A percentile compares a stretch with the other conserved stretches of the same genome.
These are phyloP conservation scores for Arthromyces matolae DNA, from an alignment of 768 basidiomycete genomes.

Conservation along the genomic window DNA sequence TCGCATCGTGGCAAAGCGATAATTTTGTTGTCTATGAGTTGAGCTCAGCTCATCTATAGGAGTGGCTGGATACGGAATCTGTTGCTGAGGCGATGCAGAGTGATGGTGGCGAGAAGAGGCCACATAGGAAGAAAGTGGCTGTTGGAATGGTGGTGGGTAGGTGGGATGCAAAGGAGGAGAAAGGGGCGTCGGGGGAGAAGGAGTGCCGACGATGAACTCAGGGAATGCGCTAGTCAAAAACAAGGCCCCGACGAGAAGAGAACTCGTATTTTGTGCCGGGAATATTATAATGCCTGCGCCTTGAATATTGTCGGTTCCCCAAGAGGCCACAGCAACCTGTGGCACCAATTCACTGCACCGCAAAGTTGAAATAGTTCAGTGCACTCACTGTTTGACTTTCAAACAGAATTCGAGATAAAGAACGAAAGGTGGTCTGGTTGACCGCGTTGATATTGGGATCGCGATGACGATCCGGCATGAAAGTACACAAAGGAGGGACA, in stretches of 20 bases:
- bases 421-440: conserved; percentile 53
- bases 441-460: conserved; percentile 44
- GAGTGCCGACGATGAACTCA: conserved; percentile 34
- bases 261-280: conserved; percentile 48
- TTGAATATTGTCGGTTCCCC: conserved; percentile 42
- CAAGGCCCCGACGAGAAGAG: conserved; percentile 48
- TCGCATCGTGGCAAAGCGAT: conserved; percentile 32
- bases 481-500: conserved; percentile 51
- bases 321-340: conserved; percentile 50
- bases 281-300: conserved; percentile 53
- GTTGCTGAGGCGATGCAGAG: conserved; percentile 32
- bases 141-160: conserved; percentile 27
- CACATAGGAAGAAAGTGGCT: conserved; percentile 29
- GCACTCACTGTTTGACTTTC: conserved; percentile 49
- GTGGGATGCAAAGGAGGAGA: conserved; percentile 27
- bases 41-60: conserved; percentile 30
- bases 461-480: conserved; percentile 58
- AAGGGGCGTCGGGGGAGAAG: conserved; percentile 28
- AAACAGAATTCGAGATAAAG: conserved; percentile 48
- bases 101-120: conserved; percentile 32
- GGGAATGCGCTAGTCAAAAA: conserved; percentile 47
- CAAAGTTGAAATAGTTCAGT: background rate
- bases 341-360: conserved; percentile 5
- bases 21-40: conserved; percentile 29
- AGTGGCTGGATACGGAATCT: conserved; percentile 29